These are phyloP conservation scores for Neurospora sp. DNA, from an alignment of 495 filamentous ascomycete genomes.

Conservation along the genomic window DNA sequence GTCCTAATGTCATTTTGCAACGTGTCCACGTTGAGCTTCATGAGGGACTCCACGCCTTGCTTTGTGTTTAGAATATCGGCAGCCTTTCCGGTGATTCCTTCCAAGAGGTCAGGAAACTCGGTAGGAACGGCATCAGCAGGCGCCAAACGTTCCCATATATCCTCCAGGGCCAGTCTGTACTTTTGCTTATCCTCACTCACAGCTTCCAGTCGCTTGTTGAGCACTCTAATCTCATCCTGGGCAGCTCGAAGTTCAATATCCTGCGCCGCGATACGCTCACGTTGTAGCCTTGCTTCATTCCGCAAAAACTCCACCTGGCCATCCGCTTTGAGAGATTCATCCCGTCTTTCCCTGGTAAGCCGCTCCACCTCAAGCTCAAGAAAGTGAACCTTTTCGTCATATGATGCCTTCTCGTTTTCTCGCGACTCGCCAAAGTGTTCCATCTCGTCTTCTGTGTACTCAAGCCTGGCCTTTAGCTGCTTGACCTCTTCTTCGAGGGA, in stretches of 20 bases:
- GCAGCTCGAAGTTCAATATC: conserved; percentile 43
- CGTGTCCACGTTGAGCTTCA: conserved; percentile 36
- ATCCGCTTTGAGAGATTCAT: conserved; percentile 47
- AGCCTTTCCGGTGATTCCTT: conserved; percentile 52
- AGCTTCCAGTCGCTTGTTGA: conserved; percentile 42
- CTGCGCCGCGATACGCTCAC: conserved; percentile 42
- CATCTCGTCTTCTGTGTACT: conserved; percentile 84
- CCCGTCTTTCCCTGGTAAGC: conserved; percentile 43
- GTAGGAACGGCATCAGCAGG: conserved; percentile 44
- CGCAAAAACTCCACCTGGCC: conserved; percentile 46
- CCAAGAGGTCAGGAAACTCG: conserved; percentile 49
- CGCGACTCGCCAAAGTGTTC: conserved; percentile 73
- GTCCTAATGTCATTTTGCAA: conserved; percentile 24
- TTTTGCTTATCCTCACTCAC: conserved; percentile 30
- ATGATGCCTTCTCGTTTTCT: conserved; percentile 62
- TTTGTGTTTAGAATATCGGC: conserved; percentile 41
- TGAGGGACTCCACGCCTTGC: conserved; percentile 31
- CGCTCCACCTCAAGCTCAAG: conserved; percentile 62
- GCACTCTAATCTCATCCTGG: conserved; percentile 39
- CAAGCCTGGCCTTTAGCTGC: conserved; percentile 60
- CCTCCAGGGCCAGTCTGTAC: conserved; percentile 36
- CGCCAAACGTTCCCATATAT: conserved; percentile 52
- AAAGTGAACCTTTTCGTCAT: conserved; percentile 56
- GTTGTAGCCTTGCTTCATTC: conserved; percentile 45
- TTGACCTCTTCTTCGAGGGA: conserved; percentile 70